Base-by-base conservation (phyloP, 768 basidiomycete species). In the Macrolepiota albuminosa region DNA sequence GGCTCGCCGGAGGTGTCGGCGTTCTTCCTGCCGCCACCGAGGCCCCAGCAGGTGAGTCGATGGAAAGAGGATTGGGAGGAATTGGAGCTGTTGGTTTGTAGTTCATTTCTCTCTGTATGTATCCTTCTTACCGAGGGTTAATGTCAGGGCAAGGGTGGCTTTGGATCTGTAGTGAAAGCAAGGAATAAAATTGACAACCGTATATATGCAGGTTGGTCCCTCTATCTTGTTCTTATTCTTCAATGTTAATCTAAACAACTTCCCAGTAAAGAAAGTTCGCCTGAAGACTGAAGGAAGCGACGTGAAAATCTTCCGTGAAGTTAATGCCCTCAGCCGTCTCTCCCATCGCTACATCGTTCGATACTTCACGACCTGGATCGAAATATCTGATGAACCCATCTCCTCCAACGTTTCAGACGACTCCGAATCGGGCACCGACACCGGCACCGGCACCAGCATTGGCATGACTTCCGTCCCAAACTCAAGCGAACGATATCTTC, bases 21-120 rank as follows among this genome's bases (percentile, higher is more conserved):
- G 45, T 88, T 86, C 68, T 86, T 86, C 69, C 72, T 75, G 50
- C 67, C 72, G 62, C 77, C 81, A 4, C 64, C 68, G 16, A 69
- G 72, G 29, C 70, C 80, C 31, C 78, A 82, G 34, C 84, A 86
- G 16, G 71, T 81, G 3, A 95, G 93, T 66, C 76, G 95, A 60
- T 98, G 93, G 85, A 90, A 91, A 66, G 88, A 92, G 56, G 95
- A 98, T 65, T 98, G 92, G 86, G 93, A 95, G 67, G 94, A 96
- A 69, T 75, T 97, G 9, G 95, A 96, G 68, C 77, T 93, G 36
- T 68, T 96, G 67, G 93, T 87, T 67, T 39, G 79, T 66, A 21
- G 11, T 40, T 26, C 37, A 9, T 47, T 43, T 49, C 6, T 13
- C 42, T 54, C 33, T 4, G 24, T 26, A 29, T 56, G 46, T 36